A percentile compares a stretch with the other conserved stretches of the same genome.
Conservation (phyloP, 2,329 filamentous ascomycete species). For the Monilinia fructicola region DNA sequence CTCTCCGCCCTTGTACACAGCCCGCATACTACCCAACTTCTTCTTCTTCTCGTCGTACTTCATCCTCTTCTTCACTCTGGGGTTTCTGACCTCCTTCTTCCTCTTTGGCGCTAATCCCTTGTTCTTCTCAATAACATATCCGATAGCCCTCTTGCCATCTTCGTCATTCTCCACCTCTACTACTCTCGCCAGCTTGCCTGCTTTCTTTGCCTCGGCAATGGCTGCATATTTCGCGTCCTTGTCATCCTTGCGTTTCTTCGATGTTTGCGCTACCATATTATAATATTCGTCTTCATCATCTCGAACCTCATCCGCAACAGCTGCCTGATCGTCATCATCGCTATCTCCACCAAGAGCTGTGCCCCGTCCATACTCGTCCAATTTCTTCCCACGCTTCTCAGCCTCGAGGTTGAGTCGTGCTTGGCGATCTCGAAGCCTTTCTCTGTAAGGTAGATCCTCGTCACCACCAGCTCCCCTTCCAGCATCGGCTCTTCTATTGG, state of each 20-base stretch:
- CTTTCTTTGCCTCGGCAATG: slow-evolving; percentile 57
- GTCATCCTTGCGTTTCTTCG: slow-evolving; percentile 72
- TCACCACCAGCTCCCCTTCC: slow-evolving; percentile 76
- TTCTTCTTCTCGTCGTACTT: slow-evolving; percentile 97
- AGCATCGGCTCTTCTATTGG: slow-evolving; percentile 75
- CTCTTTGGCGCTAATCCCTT: slow-evolving; percentile 87
- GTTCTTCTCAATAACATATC: slow-evolving; percentile 94
- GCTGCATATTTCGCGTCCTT: slow-evolving; percentile 60
- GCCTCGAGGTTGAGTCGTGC: slow-evolving; percentile 86
- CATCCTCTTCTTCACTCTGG: slow-evolving; percentile 96
- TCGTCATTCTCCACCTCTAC: slow-evolving; percentile 68
- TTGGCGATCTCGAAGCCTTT: slow-evolving; percentile 82
- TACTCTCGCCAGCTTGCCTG: slow-evolving; percentile 61
- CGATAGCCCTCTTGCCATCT: slow-evolving; percentile 90
- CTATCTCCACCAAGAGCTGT: slow-evolving; percentile 61
- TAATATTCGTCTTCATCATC: slow-evolving; percentile 74
- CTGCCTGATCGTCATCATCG: slow-evolving; percentile 42
- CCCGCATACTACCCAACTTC: slow-evolving; percentile 86
- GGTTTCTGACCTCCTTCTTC: slow-evolving; percentile 93
- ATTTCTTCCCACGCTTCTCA: slow-evolving; percentile 73
- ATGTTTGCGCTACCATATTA: slow-evolving; percentile 73
- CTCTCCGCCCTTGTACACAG: slow-evolving; percentile 82
- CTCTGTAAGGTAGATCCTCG: slow-evolving; percentile 80
- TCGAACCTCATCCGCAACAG: slow-evolving; percentile 44
- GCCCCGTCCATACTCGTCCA: slow-evolving; percentile 61